Conservation (phyloP, 768 basidiomycete species). For the Pulveroboletus frians region DNA sequence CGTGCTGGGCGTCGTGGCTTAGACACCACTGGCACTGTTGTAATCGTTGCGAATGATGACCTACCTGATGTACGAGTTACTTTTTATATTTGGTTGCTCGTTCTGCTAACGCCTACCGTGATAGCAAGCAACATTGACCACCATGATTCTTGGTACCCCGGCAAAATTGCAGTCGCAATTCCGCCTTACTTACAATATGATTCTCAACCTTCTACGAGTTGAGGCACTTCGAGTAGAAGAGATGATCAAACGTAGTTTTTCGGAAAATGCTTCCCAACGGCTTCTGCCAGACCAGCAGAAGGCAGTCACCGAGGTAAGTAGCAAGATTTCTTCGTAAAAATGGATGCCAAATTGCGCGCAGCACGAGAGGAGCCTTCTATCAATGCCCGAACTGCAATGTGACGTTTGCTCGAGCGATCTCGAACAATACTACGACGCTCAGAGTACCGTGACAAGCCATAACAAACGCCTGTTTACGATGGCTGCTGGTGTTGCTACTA, state of each 20-base stretch:
- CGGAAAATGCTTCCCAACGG: slow-evolving; percentile 92
- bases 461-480: slow-evolving; percentile 61
- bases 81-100: neutral
- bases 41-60: slow-evolving; percentile 79
- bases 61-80: slow-evolving; percentile 69
- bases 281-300: slow-evolving; percentile 91
- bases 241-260: slow-evolving; percentile 99
- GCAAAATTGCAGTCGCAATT: slow-evolving; percentile 94
- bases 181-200: slow-evolving; percentile 98
- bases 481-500: slow-evolving; percentile 56
- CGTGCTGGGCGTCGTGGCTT: slow-evolving; percentile 94
- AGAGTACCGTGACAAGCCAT: slow-evolving; percentile 51
- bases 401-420: slow-evolving; percentile 69
- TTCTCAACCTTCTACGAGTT: slow-evolving; percentile 90
- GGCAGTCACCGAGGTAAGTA: slow-evolving; percentile 71
- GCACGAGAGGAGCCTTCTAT: slow-evolving; percentile 66
- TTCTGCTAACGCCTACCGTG: neutral
- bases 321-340: slow-evolving; percentile 1
- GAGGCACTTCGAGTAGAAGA: slow-evolving; percentile 96
- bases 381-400: slow-evolving; percentile 63
- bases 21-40: slow-evolving; percentile 92
- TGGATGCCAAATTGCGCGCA: slow-evolving; percentile 28
- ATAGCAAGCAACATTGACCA: slow-evolving; percentile 68
- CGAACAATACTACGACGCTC: slow-evolving; percentile 67
- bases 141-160: slow-evolving; percentile 93